Evolutionary conservation across 2,329 filamentous ascomycete genomes (phyloP).

Genomic region (Stachybotrys elegans): DNA sequence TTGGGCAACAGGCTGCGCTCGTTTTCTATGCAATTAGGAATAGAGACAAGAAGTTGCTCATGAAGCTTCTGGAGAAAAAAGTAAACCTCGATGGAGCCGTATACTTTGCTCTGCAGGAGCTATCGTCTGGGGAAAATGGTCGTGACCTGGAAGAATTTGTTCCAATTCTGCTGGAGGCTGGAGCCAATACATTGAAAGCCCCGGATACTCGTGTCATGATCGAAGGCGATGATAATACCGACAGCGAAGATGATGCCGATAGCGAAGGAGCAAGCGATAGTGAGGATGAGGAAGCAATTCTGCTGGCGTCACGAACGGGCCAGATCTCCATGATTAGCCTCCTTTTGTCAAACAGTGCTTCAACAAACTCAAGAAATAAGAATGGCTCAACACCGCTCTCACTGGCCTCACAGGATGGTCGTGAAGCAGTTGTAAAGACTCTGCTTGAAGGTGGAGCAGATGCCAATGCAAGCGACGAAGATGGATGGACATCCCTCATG

Average conservation of each 20-base stretch:
- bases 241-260: background rate
- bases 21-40: background rate
- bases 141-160: background rate
- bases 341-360: background rate
- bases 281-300: background rate
- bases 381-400: background rate
- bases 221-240: background rate
- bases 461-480: too few relatives aligned
- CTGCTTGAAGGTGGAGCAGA: too few relatives aligned
- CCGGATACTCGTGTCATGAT: background rate
- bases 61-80: background rate
- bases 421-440: too few relatives aligned
- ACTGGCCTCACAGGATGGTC: too few relatives aligned
- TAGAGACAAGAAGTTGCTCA: background rate
- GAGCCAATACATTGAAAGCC: background rate
- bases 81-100: conserved; percentile 1
- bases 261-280: background rate
- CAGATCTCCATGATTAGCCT: background rate
- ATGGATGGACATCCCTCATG: too few relatives aligned
- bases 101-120: background rate
- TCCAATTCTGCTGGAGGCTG: background rate
- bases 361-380: background rate
- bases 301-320: background rate
- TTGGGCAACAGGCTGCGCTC: background rate
- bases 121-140: background rate